Percentiles rank a stretch among this genome's conserved stretches.
These are phyloP conservation scores for Acorus calamus DNA, from an alignment of 106 monocot genomes.

Conservation along the genomic window DNA sequence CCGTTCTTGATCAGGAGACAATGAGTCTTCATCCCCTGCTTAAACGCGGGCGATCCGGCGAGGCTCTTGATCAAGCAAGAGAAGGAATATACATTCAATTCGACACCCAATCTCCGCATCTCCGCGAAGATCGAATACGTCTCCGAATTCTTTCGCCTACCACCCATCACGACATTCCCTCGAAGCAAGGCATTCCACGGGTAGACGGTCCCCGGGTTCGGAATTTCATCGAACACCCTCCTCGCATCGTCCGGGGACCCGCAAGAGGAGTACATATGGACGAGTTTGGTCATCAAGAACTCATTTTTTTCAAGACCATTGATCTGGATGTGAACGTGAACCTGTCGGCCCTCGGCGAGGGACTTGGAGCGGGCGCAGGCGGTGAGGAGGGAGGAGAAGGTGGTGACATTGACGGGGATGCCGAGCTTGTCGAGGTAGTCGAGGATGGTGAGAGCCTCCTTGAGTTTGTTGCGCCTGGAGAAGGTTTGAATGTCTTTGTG, in stretches of 20 bases:
- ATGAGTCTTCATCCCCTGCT: conserved; percentile 49
- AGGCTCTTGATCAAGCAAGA: conserved; percentile 74
- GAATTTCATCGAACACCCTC: conserved; percentile 18
- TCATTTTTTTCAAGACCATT: conserved; percentile 45
- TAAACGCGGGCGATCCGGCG: conserved; percentile 48
- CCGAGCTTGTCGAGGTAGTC: conserved; percentile 73
- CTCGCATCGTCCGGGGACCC: conserved; percentile 40
- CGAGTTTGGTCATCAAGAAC: conserved; percentile 64
- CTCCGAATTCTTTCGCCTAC: conserved; percentile 26
- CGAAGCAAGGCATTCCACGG: conserved; percentile 74
- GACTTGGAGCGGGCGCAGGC: conserved; percentile 35
- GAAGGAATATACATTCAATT: conserved; percentile 58
- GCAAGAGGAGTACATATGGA: conserved; percentile 48
- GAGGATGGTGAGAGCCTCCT: conserved; percentile 55
- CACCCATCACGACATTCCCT: conserved; percentile 26
- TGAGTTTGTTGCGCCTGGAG: conserved; percentile 38
- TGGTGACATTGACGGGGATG: conserved; percentile 61
- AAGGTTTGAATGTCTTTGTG: conserved; percentile 42
- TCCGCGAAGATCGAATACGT: conserved; percentile 32
- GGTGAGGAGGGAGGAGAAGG: conserved; percentile 73
- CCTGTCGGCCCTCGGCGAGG: conserved; percentile 30
- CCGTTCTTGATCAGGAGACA: conserved; percentile 63
- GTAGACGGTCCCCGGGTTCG: conserved; percentile 13
- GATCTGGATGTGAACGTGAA: conserved; percentile 59
- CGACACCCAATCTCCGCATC: conserved; percentile 57